phyloP scores from a whole-genome alignment of 148 eudicot species.

The Vaccinium corymbosum region DNA sequence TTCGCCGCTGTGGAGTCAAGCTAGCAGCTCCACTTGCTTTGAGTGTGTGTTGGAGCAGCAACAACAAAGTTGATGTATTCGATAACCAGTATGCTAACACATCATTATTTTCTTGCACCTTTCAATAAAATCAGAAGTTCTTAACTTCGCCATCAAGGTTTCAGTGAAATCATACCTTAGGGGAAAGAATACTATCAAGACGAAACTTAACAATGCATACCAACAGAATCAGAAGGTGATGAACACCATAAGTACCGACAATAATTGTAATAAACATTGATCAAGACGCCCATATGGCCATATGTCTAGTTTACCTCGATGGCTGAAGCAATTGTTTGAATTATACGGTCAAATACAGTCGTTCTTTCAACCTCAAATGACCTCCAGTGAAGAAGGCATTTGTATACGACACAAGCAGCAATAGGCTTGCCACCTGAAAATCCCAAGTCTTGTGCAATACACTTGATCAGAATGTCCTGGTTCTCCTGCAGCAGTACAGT shows the following conservation, averaged over 20 bases:
- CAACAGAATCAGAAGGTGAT: slow-evolving; percentile 3
- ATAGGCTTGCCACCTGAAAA: slow-evolving; percentile 87
- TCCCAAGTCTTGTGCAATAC: slow-evolving; percentile 87
- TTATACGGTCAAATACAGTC: slow-evolving; percentile 82
- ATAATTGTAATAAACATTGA: background rate
- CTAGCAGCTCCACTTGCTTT: slow-evolving; percentile 94
- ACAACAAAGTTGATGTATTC: slow-evolving; percentile 78
- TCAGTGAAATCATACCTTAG: background rate
- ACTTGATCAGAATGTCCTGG: slow-evolving; percentile 86
- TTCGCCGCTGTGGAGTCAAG: slow-evolving; percentile 82
- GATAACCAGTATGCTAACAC: slow-evolving; percentile 87
- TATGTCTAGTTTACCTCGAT: slow-evolving; percentile 47
- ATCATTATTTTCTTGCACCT: slow-evolving; percentile 86
- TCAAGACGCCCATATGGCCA: background rate
- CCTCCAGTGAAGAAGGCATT: slow-evolving; percentile 96
- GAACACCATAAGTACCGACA: background rate
- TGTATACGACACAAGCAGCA: slow-evolving; percentile 90
- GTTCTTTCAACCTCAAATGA: slow-evolving; percentile 98
- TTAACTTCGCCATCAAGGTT: slow-evolving; percentile 1
- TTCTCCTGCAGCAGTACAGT: slow-evolving; percentile 61
- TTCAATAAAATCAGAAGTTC: slow-evolving; percentile 28
- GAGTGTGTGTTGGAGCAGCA: slow-evolving; percentile 95
- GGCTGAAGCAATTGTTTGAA: slow-evolving; percentile 80
- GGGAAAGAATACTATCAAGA: background rate
- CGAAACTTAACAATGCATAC: background rate